These are phyloP conservation scores for Microcyclospora tardicrescens DNA, from an alignment of 2,329 filamentous ascomycete genomes.

Conservation along the genomic window DNA sequence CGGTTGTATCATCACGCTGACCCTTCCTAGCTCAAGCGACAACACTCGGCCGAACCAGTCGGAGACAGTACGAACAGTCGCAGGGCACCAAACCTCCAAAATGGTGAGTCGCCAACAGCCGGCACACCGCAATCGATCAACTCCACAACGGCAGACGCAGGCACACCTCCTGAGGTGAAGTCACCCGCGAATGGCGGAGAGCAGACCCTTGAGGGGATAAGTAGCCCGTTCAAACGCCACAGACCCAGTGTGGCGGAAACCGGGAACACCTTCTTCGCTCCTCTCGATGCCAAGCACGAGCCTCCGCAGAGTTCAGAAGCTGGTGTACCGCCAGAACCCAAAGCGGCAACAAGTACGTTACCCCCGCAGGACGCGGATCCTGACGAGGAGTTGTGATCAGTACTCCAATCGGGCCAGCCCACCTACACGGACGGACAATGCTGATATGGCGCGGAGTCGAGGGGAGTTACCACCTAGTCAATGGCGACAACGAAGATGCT, in stretches of 20 bases:
- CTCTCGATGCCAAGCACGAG: conserved; percentile 9
- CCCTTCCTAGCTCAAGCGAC: conserved; percentile 57
- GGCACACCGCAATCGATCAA: conserved; percentile 26
- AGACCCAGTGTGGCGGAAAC: conserved; percentile 44
- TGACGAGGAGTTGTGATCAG: conserved; percentile 31
- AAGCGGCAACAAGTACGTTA: conserved; percentile 23
- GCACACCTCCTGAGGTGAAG: conserved; percentile 19
- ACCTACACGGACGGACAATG: no score
- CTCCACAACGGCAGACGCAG: conserved; percentile 18
- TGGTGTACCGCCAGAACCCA: conserved; percentile 2
- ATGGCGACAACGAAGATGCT: no score
- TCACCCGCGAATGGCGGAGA: conserved; percentile 16
- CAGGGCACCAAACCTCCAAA: conserved; percentile 29
- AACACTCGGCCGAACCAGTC: conserved; percentile 61
- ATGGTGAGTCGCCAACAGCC: conserved; percentile 28
- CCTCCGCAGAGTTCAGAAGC: conserved; percentile 8
- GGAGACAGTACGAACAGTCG: conserved; percentile 28
- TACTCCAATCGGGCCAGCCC: no score
- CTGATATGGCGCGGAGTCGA: no score
- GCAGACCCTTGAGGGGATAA: conserved; percentile 39
- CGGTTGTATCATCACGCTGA: conserved; percentile 9
- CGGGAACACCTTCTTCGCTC: conserved; percentile 13
- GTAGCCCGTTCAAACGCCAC: conserved; percentile 65
- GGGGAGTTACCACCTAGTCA: no score
- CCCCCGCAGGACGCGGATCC: conserved; percentile 22